Evolutionary conservation across 176 grass and related monocot genomes (phyloP).

Genomic region (Oryza punctata): DNA sequence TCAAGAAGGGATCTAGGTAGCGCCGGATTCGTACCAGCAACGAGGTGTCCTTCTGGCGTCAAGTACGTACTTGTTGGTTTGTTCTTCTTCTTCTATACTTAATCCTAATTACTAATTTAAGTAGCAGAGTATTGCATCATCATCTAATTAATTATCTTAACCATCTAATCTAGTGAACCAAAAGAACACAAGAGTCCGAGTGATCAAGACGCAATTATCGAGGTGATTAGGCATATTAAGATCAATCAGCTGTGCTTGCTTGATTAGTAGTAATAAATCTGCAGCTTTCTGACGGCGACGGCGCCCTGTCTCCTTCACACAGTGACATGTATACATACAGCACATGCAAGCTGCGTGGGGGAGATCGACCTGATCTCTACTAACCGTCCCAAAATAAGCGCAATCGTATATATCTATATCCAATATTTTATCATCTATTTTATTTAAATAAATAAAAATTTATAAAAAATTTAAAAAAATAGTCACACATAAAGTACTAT

Average conservation of each 20-base stretch:
- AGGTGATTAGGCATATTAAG: not conserved
- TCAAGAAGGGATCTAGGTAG: slow-evolving; percentile 26
- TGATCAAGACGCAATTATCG: not conserved
- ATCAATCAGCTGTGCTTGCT: not conserved
- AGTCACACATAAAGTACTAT: too few species aligned
- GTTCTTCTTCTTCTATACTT: not conserved
- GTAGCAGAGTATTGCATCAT: not conserved
- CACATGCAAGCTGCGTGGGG: not conserved
- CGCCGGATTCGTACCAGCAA: not conserved
- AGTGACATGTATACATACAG: not conserved
- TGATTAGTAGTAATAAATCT: not conserved
- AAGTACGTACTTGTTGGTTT: not conserved
- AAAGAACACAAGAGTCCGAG: not conserved
- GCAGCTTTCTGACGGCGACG: not conserved
- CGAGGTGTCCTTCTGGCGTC: not conserved
- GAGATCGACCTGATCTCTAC: not conserved
- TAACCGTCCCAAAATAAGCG: too few species aligned
- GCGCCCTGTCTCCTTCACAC: slow-evolving; percentile 30
- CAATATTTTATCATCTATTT: too few species aligned
- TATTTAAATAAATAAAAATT: too few species aligned
- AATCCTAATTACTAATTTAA: not conserved
- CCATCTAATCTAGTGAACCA: not conserved
- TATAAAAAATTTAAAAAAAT: too few species aligned
- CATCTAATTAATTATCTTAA: not conserved
- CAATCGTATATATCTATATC: accelerated